Conservation (phyloP, 2,329 filamentous ascomycete genomes). For the Aspergillus awamori region DNA sequence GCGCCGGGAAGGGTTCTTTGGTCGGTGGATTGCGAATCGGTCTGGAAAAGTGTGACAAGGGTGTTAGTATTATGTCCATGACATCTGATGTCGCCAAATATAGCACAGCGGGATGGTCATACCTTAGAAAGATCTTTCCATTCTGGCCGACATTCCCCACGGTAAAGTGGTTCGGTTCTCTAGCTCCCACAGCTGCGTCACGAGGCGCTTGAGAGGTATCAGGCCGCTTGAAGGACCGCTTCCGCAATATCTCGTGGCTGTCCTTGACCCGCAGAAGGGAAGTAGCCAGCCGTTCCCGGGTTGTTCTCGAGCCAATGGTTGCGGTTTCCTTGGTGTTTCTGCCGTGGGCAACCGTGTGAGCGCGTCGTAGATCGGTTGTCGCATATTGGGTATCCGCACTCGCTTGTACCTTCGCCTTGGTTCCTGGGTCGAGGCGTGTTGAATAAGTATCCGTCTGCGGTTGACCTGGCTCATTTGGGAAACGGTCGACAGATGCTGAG, state of each 20-base stretch:
- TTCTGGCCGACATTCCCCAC: constrained; percentile 83
- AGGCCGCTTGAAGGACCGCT: constrained; percentile 42
- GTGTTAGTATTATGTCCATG: constrained; percentile 16
- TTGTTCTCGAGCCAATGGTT: constrained; percentile 35
- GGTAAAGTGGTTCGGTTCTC: constrained; percentile 72
- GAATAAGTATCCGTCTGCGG: constrained; percentile 13
- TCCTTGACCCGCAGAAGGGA: constrained; percentile 51
- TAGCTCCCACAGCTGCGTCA: constrained; percentile 63
- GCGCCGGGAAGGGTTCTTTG: constrained; percentile 36
- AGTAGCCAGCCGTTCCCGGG: constrained; percentile 36
- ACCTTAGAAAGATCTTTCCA: constrained; percentile 81
- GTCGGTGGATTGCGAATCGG: constrained; percentile 40
- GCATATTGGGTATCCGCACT: constrained; percentile 24
- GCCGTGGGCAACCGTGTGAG: constrained; percentile 43
- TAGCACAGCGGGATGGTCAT: constrained; percentile 39
- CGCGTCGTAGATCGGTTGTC: constrained; percentile 37
- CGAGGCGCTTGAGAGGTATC: constrained; percentile 55
- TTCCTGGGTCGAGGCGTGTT: constrained; percentile 14
- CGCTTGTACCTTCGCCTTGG: constrained; percentile 20
- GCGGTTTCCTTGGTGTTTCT: constrained; percentile 32
- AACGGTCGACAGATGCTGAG: constrained; percentile 5
- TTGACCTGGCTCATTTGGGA: constrained; percentile 18
- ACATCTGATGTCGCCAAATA: constrained; percentile 17
- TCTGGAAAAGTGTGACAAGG: constrained; percentile 25
- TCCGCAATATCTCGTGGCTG: constrained; percentile 54